Evolutionary conservation across 75 land plant species (phyloP), one percentile per base, ranked within the genome.

Genomic region (Cupressus sempervirens): DNA sequence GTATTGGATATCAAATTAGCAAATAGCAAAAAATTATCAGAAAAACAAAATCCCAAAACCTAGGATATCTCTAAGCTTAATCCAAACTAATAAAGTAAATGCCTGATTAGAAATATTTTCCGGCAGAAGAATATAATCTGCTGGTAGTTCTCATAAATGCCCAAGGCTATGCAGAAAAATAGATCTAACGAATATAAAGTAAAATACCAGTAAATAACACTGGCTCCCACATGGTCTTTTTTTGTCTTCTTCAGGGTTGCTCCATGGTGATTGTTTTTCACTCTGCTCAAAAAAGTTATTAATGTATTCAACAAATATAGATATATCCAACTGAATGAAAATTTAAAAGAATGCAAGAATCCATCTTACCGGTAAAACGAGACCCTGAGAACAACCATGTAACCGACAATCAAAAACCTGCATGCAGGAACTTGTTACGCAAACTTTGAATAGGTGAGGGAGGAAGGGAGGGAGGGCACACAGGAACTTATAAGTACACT

Each of bases 331-430:
- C 41, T 29, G n/a, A 58, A 41, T 52, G 70, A 72, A 48, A 34
- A 38, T 53, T n/a, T 6, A 13, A 56, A 58, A 53, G 6, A 67
- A 41, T 35, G 16, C 53, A 38, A 23, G 40, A 84, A n/a, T 23
- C 40, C 62, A 46, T 48, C 95, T 91, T 93, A 97, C 99, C 79
- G 98, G 94, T 84, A 88, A 72, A 77, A 93, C 86, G 26, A 95
- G 56, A 79, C 83, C 87, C 84, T 98, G 98, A 62, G 96, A 93
- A 89, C 99, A 97, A 1, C 98, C 98, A 89, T 97, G 99, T 68
- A 97, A 89, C 5, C 98, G 96, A 84, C 99, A 97, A 83, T 97
- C 98, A 89, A 97, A 97, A 36, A 93, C 92, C 99, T 97, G 93
- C 83, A 82, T 32, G 40, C 81, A 41, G 48, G 20, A 79, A 79